A percentile compares a stretch with the other conserved stretches of the same genome.
These are phyloP conservation scores for Erysimum pusillum DNA, from an alignment of 441 rosid species.

Conservation along the genomic window DNA sequence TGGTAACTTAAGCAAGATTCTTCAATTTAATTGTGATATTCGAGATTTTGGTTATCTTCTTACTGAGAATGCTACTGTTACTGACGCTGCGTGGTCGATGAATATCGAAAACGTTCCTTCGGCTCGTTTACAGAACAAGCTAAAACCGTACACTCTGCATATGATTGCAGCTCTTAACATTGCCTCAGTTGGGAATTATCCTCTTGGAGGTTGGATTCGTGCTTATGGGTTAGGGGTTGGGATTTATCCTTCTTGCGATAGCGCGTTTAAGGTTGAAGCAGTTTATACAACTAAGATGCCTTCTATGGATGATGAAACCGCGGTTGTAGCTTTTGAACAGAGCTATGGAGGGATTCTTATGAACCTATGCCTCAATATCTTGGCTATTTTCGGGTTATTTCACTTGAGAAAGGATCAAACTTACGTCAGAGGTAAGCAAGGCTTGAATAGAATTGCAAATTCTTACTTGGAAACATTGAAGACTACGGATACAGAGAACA, in stretches of 20 bases:
- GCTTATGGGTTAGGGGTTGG: too few species aligned
- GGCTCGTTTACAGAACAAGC: background rate
- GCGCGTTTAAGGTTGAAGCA: too few species aligned
- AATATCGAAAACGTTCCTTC: background rate
- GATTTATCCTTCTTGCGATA: too few species aligned
- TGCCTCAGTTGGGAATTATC: too few species aligned
- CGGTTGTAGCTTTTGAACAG: background rate
- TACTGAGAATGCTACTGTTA: background rate
- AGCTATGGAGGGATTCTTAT: background rate
- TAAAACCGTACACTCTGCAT: background rate
- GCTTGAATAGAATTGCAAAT: slow-evolving; percentile 1
- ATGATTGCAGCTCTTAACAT: too few species aligned
- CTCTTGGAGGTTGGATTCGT: too few species aligned
- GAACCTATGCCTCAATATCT: slow-evolving; percentile 14
- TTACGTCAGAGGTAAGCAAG: slow-evolving; percentile 10
- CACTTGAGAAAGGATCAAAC: slow-evolving; percentile 32
- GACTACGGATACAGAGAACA: background rate
- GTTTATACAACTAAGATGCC: too few species aligned
- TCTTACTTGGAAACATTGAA: slow-evolving; percentile 27
- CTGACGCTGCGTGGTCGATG: background rate
- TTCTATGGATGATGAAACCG: background rate
- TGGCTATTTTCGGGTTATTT: slow-evolving; percentile 17
- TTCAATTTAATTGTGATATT: background rate
- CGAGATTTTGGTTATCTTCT: slow-evolving; percentile 12
- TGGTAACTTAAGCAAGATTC: slow-evolving; percentile 4